A percentile compares a stretch with the other conserved stretches of the same genome.
These are phyloP conservation scores for Macrolepiota albuminosa DNA, from an alignment of 768 basidiomycete genomes.

Conservation along the genomic window DNA sequence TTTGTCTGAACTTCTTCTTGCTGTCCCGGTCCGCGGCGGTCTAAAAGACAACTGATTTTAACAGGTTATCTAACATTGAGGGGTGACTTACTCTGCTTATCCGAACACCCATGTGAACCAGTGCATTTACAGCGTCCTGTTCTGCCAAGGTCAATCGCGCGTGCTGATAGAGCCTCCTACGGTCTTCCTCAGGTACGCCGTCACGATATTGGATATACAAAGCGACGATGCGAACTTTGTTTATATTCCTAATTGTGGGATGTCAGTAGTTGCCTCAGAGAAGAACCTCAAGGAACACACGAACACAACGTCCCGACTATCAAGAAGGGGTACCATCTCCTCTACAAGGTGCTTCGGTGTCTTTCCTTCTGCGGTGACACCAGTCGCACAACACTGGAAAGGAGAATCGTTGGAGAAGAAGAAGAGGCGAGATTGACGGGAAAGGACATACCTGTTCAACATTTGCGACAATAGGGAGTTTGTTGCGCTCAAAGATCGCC, in stretches of 20 bases:
- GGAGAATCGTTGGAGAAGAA: not conserved
- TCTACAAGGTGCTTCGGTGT: conserved; percentile 93
- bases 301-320: conserved; percentile 80
- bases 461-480: conserved; percentile 74
- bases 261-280: not conserved
- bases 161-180: conserved; percentile 91
- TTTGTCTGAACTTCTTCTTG: conserved; percentile 80
- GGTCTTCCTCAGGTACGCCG: conserved; percentile 98
- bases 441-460: conserved; percentile 74
- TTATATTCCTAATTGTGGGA: conserved; percentile 56
- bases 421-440: conserved; percentile 15
- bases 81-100: conserved; percentile 65
- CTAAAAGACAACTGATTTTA: conserved; percentile 31
- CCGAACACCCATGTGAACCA: conserved; percentile 77
- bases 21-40: conserved; percentile 70
- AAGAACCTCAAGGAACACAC: conserved; percentile 16
- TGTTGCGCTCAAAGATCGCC: conserved; percentile 85
- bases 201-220: conserved; percentile 93
- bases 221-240: conserved; percentile 95
- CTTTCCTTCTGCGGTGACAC: conserved; percentile 87
- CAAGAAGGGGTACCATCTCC: conserved; percentile 97
- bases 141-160: conserved; percentile 83
- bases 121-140: conserved; percentile 89
- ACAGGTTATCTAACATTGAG: not conserved
- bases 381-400: conserved; percentile 86